Percentiles rank a stretch among this genome's conserved stretches.
Conservation (phyloP, 2,329 filamentous ascomycete genomes). For the Phaeosphaeriaceae sp. region DNA sequence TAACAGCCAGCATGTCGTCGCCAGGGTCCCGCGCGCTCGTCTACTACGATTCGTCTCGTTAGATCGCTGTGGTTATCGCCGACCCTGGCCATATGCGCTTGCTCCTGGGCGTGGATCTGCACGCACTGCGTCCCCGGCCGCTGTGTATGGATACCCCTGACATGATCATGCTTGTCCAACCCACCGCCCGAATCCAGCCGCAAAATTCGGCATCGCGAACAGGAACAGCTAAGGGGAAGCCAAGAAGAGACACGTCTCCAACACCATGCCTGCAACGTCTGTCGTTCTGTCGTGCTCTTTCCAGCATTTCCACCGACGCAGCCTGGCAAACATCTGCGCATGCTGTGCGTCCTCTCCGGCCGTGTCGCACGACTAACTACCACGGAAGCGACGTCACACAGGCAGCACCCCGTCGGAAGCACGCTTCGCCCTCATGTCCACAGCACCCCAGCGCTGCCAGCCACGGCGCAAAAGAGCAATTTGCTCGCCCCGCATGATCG, state of each 20-base stretch:
- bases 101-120: background rate
- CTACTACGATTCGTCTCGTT: conserved; percentile 11
- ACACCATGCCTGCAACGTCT: background rate
- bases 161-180: conserved; percentile 1
- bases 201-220: background rate
- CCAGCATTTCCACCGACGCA: background rate
- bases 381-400: conserved; percentile 18
- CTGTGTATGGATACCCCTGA: conserved; percentile 5
- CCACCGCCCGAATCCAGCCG: conserved; percentile 1
- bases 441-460: conserved; percentile 10
- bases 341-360: conserved; percentile 6
- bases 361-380: conserved; percentile 7
- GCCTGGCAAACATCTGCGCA: background rate
- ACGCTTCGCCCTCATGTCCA: conserved; percentile 12
- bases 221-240: background rate
- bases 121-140: too few relatives aligned
- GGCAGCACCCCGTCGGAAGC: conserved; percentile 3
- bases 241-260: background rate
- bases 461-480: conserved; percentile 9
- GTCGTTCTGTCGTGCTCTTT: conserved; percentile 5
- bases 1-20: conserved; percentile 1
- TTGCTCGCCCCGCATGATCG: background rate
- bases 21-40: conserved; percentile 5
- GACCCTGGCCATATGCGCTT: conserved; percentile 1
- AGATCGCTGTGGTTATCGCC: conserved; percentile 7